Base-by-base conservation (phyloP, 2,329 filamentous ascomycete genomes). In the Diaporthe sp. region DNA sequence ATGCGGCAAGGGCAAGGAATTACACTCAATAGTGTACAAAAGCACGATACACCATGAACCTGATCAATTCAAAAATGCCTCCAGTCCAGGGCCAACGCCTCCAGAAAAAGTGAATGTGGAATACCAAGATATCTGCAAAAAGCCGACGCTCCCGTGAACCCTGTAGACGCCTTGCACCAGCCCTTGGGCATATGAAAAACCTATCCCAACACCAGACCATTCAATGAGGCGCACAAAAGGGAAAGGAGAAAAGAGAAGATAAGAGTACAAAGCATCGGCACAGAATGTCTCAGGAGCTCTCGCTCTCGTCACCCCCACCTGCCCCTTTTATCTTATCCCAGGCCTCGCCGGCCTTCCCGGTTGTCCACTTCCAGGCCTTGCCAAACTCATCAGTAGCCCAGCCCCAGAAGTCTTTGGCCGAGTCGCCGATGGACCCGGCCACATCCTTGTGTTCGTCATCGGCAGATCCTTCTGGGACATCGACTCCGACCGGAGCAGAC, bases 381-480 rank as follows among this genome's bases (percentile, higher is more conserved):
- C 82, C 83, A 17, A 89, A 79, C 76, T 89, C 86, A 47, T 84
- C 86, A 3, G 83, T 86, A 17, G 90, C 77, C 89, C 89, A 90
- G 66, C 87, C 83, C 87, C 88, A 90, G 45, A 87, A 83, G 6
- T 82, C 81, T 75, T 86, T 80, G 22, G 82, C 78, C 2, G 78
- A 76, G 8, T 78, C 75, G 28, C 78, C 78, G 38, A 79, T 74
- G n/a, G 81, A 80, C 45, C 82, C 80, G 1, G 82, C 77, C 8
- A 81, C 77, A 3, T 80, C 79, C 5, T 82, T 79, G 57, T 80
- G 79, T 17, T 69, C 69, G 12, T 80, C 69, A 22, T 80, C 76
- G n/a, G 45, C 73, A 19, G 73, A 77, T 61, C 54, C 69, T 35
- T 70, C 71, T 0, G 77, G 78, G 7, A 79, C 73, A 40, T 78